Conservation (phyloP, 345 rosid genomes). For the Litchi chinensis region DNA sequence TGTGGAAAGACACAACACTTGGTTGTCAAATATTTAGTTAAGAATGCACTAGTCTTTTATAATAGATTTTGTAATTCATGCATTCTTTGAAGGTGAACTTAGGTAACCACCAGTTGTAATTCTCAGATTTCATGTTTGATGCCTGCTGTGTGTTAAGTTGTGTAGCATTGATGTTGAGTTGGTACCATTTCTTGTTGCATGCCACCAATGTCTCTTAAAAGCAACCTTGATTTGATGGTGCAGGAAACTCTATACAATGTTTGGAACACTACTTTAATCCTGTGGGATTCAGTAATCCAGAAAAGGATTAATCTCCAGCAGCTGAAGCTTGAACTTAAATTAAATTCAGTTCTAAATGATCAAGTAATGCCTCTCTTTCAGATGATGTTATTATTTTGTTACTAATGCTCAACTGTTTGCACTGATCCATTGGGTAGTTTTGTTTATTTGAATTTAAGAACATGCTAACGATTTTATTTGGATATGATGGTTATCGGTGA, state of each 20-base stretch:
- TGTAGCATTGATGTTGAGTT: not conserved
- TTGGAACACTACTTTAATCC: conserved; percentile 60
- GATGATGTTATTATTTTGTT: conserved; percentile 8
- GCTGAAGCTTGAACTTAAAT: conserved; percentile 73
- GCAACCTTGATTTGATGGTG: conserved; percentile 31
- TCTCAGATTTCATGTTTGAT: not conserved
- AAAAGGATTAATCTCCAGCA: conserved; percentile 71
- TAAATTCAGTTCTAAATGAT: conserved; percentile 60
- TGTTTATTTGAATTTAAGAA: not conserved
- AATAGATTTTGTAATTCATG: not conserved
- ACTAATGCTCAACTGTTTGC: not conserved
- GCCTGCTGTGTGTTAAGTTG: not conserved
- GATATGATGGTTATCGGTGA: not conserved
- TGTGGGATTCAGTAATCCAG: conserved; percentile 68
- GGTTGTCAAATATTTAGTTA: not conserved
- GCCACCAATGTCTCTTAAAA: conserved; percentile 12
- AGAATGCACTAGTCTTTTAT: not conserved
- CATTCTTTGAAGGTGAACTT: not conserved
- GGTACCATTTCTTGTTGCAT: not conserved
- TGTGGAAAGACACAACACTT: not conserved
- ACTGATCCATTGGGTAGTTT: not conserved
- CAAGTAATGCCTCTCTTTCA: conserved; percentile 57
- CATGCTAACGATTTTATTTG: not conserved
- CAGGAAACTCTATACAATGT: conserved; percentile 78
- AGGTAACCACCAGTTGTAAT: not conserved